Base-by-base conservation (phyloP, 2,329 filamentous ascomycete species). In the Cadophora gregata region DNA sequence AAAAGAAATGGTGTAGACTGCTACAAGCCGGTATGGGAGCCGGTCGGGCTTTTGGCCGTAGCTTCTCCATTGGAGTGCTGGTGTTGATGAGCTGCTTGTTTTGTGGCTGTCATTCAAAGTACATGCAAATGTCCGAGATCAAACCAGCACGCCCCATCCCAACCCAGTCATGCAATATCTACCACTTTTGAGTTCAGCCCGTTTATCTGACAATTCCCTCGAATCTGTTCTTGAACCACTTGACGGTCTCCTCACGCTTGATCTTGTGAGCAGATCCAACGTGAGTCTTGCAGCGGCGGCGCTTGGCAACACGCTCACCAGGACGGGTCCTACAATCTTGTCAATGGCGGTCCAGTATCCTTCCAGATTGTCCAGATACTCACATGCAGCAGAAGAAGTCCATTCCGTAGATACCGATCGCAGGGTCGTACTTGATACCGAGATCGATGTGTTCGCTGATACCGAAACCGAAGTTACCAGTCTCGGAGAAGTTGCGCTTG, bases 351-450 rank as follows among this genome's bases (percentile, higher is more conserved):
- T 21, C 63, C 33, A 45, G 59, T 8, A 55, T 25, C 25, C 12
- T n/a, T 19, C 4, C 48, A 56, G 55, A 31, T 62, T 38, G 1
- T 10, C 21, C 31, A 21, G n/a, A 24, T 62, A 86, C 86, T 83
- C 78, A 89, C 96, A 99, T 99, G 93, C 95, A 98, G 92, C 91
- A 94, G 92, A 97, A 99, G 87, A 99, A 99, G 87, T 99, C 96
- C 96, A 99, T 99, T 83, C 96, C 94, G 88, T 97, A 97, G 83
- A 97, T 97, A 90, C 94, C 94, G 78, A 97, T 97, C 73, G 88
- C 91, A 74, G 94, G 94, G 86, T 97, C 94, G 88, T 97, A 97
- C 91, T 99, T 99, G 93, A 99, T 99, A 80, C 96, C 96, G 79
- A 99, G 89, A 89, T 99, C 96, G 85, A 99, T 99, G 92, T 99